Evolutionary conservation across 2,329 filamentous ascomycete genomes (phyloP), one percentile per base, ranked within the genome.

Genomic region (Sporothrix inflata): DNA sequence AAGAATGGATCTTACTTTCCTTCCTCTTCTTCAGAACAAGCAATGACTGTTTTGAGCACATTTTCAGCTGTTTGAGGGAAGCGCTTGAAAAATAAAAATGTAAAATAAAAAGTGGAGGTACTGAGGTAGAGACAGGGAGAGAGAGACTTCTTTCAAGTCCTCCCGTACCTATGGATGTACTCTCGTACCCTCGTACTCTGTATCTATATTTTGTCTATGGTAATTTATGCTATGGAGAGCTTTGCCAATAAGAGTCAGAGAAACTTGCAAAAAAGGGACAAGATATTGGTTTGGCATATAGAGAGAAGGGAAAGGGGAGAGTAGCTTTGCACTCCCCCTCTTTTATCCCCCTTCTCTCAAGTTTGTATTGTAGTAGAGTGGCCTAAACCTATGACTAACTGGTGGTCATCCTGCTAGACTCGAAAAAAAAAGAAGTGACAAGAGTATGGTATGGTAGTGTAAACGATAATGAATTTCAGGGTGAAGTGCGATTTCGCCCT

Each of bases 391-490:
- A 49, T 34, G 42, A 49, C 63, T 49, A 34, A 30, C 42, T 49
- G 16, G 63, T 66, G 19, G 24, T 51, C 6, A n/a, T 49, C 24
- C 19, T 21, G 21, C 9, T 38, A 38, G 27, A 14, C 21, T n/a
- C 19, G 38, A 12, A 34, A 27, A 65, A 27, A 65, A 16, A 24
- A 24, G 8, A 16, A 49, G 47, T 49, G 38, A 65, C n/a, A 65
- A 65, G 60, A 65, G 40, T 24, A 49, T 49, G 27, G 27, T 53
- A 9, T 34, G 45, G 14, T 6, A 21, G n/a, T 6, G 38, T 19
- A 38, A 65, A 65, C 45, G 34, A 11, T 9, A n/a, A 63, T 65
- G 38, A 65, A 65, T 45, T 65, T 45, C n/a, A 21, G 40, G 60
- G 45, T 38, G 21, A 45, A 42, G 38, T 34, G 34, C 21, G n/a